These are phyloP conservation scores for Dispira parvispora DNA, from an alignment of 192 early-diverging fungal genomes.

Conservation along the genomic window DNA sequence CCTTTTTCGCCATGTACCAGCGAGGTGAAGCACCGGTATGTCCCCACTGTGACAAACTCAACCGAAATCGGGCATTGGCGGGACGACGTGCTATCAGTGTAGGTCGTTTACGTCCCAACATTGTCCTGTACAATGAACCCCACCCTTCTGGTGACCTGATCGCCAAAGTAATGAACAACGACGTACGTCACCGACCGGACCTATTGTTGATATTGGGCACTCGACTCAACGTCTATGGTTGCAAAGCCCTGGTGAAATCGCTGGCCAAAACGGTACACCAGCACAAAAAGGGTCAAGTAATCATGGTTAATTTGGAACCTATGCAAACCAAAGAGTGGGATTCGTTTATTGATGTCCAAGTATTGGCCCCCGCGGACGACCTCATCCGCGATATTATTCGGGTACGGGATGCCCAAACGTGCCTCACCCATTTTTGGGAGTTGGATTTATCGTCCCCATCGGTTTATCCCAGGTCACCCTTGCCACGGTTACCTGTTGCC, in stretches of 20 bases:
- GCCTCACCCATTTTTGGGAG: slow-evolving; percentile 9
- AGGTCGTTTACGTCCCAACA: slow-evolving; percentile 40
- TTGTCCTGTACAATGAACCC: slow-evolving; percentile 42
- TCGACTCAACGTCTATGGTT: slow-evolving; percentile 63
- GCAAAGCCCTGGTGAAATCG: slow-evolving; percentile 58
- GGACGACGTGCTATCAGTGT: slow-evolving; percentile 28
- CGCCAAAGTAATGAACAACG: slow-evolving; percentile 34
- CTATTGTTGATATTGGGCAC: slow-evolving; percentile 80
- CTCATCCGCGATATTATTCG: slow-evolving; percentile 10
- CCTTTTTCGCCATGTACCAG: slow-evolving; percentile 7
- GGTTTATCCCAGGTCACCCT: background rate
- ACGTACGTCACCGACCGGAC: slow-evolving; percentile 46
- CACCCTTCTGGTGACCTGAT: slow-evolving; percentile 57
- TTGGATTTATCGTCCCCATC: background rate
- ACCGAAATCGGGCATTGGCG: slow-evolving; percentile 11
- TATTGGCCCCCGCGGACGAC: slow-evolving; percentile 52
- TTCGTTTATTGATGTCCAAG: slow-evolving; percentile 58
- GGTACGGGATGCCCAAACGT: slow-evolving; percentile 11
- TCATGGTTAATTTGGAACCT: slow-evolving; percentile 61
- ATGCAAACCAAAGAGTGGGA: slow-evolving; percentile 56
- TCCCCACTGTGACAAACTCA: background rate
- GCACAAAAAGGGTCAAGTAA: slow-evolving; percentile 33
- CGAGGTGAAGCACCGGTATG: slow-evolving; percentile 6
- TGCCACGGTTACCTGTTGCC: background rate
- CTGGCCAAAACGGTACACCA: slow-evolving; percentile 41